phyloP scores from a whole-genome alignment of 306 rosid species.

The Medicago arabica region DNA sequence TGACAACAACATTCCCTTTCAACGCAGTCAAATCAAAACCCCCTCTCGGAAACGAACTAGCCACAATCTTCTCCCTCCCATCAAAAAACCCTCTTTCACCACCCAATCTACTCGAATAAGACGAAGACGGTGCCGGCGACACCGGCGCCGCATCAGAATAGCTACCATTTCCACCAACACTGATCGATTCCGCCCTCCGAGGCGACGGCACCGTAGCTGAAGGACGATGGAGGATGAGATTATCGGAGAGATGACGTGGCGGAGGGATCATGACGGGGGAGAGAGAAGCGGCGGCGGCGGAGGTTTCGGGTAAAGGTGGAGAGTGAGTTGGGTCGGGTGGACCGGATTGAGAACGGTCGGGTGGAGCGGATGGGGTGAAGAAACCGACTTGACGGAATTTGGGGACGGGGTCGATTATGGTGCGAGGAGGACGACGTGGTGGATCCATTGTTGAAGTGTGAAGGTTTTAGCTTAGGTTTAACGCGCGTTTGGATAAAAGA shows the following conservation, averaged over 20 bases:
- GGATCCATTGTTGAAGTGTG: conserved; percentile 63
- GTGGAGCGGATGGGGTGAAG: conserved; percentile 64
- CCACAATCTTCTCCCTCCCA: conserved; percentile 45
- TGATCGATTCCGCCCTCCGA: conserved; percentile 26
- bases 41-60: conserved; percentile 63
- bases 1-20: conserved; percentile 56
- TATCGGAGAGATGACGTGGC: conserved; percentile 71
- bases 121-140: conserved; percentile 50
- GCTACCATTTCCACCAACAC: conserved; percentile 26
- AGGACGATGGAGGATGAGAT: conserved; percentile 40
- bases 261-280: conserved; percentile 94
- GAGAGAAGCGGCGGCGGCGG: conserved; percentile 58
- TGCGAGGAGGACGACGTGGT: conserved; percentile 75
- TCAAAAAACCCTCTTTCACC: conserved; percentile 46
- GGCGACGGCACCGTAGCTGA: conserved; percentile 45
- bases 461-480: conserved; percentile 40
- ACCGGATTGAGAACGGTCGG: conserved; percentile 48
- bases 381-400: conserved; percentile 89
- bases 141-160: conserved; percentile 32
- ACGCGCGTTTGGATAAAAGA: conserved; percentile 30
- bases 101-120: conserved; percentile 51
- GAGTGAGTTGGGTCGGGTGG: conserved; percentile 52
- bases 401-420: conserved; percentile 80
- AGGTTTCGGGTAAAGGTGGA: conserved; percentile 32
- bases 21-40: conserved; percentile 63